Base-by-base conservation (phyloP, 305 asterid species). In the Rubia balearica region DNA sequence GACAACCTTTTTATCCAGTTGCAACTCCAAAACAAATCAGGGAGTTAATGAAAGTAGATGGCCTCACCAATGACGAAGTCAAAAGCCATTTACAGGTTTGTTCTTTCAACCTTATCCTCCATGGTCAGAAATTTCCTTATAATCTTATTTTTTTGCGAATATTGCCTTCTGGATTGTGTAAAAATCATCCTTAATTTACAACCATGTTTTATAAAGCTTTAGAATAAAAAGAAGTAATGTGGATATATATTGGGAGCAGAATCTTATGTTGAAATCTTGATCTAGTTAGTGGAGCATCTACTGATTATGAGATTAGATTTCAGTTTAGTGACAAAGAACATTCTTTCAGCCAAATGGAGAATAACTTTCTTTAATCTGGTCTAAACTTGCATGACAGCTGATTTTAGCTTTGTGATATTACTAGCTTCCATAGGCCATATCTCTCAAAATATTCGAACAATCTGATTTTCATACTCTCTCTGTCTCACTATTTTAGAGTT, bases 21-120 rank as follows among this genome's bases (percentile, higher is more conserved):
- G 98, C 95, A 62, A 93, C 98, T 13, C 98, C 98, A 6, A 93
- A 93, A 76, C 98, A 89, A 84, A 92, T 92, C 75, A 87, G 96
- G 82, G 98, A 90, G 66, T 62, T 90, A 73, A 92, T 92, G 98
- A 89, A 86, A 77, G 95, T 92, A 43, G 97, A 89, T 81, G 97
- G 97, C n/a, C 96, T 92, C 41, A 89, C 98, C 43, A 92, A 90
- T 78, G 98, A 92, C 67, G 98, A 92, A 79, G 97, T 92, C 73
- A 93, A 93, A 76, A 93, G 98, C 77, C 98, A 93, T 86, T 86
- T 93, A 62, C 98, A 93, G 98, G 98, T 93, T 72, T 48, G 86
- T 76, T 5, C 42, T 24, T 56, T 21, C 24, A 55, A 27, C 17
- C 53, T 21, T 55, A 68, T 42, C 41, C 71, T 59, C 64, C 9